Evolutionary conservation across 352 stramenopile species (phyloP).

Genomic region (Pythium scleroteichum): DNA sequence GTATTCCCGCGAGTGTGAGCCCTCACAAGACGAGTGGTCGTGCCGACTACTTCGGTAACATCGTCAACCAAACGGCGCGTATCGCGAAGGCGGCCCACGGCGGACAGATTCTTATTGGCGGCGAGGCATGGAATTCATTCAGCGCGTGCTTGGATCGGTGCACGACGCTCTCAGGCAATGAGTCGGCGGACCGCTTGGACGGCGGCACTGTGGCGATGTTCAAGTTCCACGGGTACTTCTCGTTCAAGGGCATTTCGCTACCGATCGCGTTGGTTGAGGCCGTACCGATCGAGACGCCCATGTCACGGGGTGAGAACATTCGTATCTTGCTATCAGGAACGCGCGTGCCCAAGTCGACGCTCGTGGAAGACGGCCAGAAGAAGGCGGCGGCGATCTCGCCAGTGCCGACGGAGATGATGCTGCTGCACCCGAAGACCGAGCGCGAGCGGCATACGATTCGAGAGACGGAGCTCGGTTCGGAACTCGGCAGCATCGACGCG

Average conservation of each 20-base stretch:
- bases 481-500: slow-evolving; percentile 60
- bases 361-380: slow-evolving; percentile 60
- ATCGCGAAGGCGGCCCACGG: slow-evolving; percentile 84
- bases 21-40: slow-evolving; percentile 87
- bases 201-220: slow-evolving; percentile 80
- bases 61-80: slow-evolving; percentile 87
- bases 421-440: slow-evolving; percentile 62
- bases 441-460: slow-evolving; percentile 78
- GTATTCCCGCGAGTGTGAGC: slow-evolving; percentile 80
- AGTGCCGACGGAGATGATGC: slow-evolving; percentile 59
- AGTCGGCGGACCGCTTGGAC: slow-evolving; percentile 45
- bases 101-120: slow-evolving; percentile 80
- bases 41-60: slow-evolving; percentile 89
- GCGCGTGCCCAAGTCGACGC: slow-evolving; percentile 65
- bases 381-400: slow-evolving; percentile 44
- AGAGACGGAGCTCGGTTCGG: slow-evolving; percentile 76
- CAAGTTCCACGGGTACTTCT: slow-evolving; percentile 80
- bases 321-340: slow-evolving; percentile 37
- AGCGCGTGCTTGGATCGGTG: slow-evolving; percentile 36
- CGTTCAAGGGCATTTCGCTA: slow-evolving; percentile 85
- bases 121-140: slow-evolving; percentile 78
- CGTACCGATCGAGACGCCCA: slow-evolving; percentile 60
- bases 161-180: slow-evolving; percentile 36
- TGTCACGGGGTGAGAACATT: slow-evolving; percentile 32
- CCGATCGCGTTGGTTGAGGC: slow-evolving; percentile 81